Base-by-base conservation (phyloP, 352 stramenopile genomes). In the Thalassiosira hispida region DNA sequence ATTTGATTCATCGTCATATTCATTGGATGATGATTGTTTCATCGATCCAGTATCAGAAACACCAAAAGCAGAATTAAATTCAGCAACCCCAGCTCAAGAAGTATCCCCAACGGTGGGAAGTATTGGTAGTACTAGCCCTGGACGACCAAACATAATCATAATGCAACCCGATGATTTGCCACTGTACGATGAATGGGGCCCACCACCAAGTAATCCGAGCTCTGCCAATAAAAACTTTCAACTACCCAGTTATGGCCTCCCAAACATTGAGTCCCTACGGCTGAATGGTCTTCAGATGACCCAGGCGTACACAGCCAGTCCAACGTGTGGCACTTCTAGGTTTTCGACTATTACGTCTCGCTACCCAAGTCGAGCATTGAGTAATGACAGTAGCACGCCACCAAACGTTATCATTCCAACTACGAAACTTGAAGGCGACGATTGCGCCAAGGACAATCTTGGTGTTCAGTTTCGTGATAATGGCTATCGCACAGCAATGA, bases 141-240 rank as follows among this genome's bases (percentile, higher is more conserved):
- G 8, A 38, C 31, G 31, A 8, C 31, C 31, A 31, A 84, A 84
- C 27, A 56, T 84, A 44, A 84, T 84, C 29, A 46, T 84, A 9
- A 81, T 84, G 42, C 77, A 84, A 81, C 77, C 77, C 4, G 77
- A 84, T 60, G 77, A 84, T 44, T 51, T 77, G 31, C 25, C 49
- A 22, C 81, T 78, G 23, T 77, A 76, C 18, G 31, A 72, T 25
- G 77, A 69, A 25, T 84, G 77, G 77, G 29, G 5, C 25, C 59
- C 51, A 14, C 71, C 77, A 7, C 3, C 59, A 14, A 35, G 71
- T n/a, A 23, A 47, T 33, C 29, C 55, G 8, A 61, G 70, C 49
- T 25, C 8, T 12, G 20, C 55, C 33, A 38, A 42, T 25, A 5
- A 4, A 22, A 72, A 33, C 2, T 25, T 44, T 23, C 20, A 46